These are phyloP conservation scores for Acanthamoeba sp. DNA, from an alignment of 208 protist genomes.

Conservation along the genomic window DNA sequence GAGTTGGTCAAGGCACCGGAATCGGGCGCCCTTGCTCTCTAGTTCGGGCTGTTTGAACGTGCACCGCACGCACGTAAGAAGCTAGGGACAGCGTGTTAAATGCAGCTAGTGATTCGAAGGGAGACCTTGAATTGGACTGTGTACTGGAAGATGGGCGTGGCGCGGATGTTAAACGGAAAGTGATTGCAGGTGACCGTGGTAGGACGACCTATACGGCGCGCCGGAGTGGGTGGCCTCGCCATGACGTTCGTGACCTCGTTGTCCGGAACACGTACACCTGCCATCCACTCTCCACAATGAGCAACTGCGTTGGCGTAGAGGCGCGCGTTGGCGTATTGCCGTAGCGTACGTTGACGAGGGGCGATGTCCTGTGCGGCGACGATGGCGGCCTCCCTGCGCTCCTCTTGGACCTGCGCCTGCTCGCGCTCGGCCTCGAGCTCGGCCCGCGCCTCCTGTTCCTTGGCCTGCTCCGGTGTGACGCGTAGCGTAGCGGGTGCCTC, in stretches of 20 bases:
- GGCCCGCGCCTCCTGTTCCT: neutral
- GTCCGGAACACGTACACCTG: neutral
- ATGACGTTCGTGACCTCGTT: neutral
- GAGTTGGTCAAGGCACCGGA: neutral
- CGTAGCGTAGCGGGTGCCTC: neutral
- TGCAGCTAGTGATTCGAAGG: neutral
- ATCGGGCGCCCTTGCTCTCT: neutral
- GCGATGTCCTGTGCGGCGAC: neutral
- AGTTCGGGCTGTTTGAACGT: neutral
- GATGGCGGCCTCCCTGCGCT: neutral
- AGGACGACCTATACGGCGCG: neutral
- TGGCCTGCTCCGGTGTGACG: neutral
- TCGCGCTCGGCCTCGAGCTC: neutral
- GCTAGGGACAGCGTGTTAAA: neutral
- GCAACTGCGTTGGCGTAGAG: too few species aligned
- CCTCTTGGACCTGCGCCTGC: neutral
- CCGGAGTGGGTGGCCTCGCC: neutral
- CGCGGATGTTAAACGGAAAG: constrained; percentile 39
- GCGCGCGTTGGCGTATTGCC: neutral
- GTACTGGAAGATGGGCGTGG: constrained; percentile 70
- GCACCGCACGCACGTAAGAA: neutral
- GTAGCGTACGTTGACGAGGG: neutral
- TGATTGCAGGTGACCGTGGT: constrained; percentile 51
- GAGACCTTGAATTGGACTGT: constrained; percentile 71
- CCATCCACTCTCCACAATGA: neutral